Conservation (phyloP, 768 basidiomycete species). For the Boletus reticulatus region DNA sequence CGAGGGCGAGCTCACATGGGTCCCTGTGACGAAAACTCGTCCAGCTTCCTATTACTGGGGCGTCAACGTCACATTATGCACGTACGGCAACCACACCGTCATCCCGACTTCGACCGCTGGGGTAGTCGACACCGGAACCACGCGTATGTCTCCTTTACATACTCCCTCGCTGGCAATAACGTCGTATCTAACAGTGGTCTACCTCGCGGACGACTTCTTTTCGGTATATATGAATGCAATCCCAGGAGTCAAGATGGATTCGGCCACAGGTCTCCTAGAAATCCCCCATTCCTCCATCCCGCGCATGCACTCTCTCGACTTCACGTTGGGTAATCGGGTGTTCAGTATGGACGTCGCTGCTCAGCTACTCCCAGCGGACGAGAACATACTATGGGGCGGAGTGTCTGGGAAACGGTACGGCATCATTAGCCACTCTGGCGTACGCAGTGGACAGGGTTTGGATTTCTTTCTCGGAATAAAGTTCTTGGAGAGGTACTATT, state of each 20-base stretch:
- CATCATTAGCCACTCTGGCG: fast-evolving
- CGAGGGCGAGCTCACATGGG: constrained; percentile 21
- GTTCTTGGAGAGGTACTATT: background rate
- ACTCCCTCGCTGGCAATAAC: background rate
- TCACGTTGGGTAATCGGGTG: background rate
- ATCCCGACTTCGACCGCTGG: constrained; percentile 24
- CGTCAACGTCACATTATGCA: constrained; percentile 21
- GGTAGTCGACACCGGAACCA: constrained; percentile 27
- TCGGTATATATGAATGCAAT: constrained; percentile 12
- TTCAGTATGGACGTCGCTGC: background rate
- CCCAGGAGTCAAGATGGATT: constrained; percentile 11
- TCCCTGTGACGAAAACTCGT: constrained; percentile 23
- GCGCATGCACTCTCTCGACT: background rate
- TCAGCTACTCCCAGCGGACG: background rate
- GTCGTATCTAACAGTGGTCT: constrained; percentile 8
- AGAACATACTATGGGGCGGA: background rate
- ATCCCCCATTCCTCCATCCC: constrained; percentile 8
- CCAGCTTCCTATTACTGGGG: constrained; percentile 30
- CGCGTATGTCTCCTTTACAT: constrained; percentile 7
- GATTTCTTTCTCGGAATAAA: background rate
- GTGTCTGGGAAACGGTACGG: background rate
- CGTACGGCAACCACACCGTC: constrained; percentile 10
- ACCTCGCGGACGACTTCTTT: constrained; percentile 23
- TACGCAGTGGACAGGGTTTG: background rate
- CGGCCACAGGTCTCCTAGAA: constrained; percentile 4